Percentiles rank a stretch among this genome's conserved stretches.
phyloP scores from a whole-genome alignment of 1,139 yeast genomes.

The Geotrichum fermentans region DNA sequence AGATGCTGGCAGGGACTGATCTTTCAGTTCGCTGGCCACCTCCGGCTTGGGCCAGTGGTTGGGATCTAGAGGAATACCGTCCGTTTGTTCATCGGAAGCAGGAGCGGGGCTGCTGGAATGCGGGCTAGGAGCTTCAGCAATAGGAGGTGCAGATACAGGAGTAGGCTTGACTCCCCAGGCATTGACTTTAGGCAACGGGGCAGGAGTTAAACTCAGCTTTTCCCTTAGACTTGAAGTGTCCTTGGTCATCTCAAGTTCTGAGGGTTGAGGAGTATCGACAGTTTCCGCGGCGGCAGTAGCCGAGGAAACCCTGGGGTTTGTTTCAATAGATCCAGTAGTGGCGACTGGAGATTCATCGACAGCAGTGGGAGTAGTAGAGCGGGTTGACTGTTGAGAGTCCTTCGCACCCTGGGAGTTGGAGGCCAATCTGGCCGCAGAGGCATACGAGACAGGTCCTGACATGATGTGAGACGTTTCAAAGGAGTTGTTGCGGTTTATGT shows the following conservation, averaged over 20 bases:
- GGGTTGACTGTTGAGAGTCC: slow-evolving; percentile 12
- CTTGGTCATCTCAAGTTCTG: slow-evolving; percentile 18
- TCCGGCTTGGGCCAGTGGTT: background rate
- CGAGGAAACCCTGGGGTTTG: background rate
- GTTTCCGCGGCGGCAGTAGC: background rate
- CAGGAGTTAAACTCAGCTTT: slow-evolving; percentile 38
- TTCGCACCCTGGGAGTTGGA: slow-evolving; percentile 8
- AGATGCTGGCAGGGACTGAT: background rate
- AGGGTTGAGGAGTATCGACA: slow-evolving; percentile 20
- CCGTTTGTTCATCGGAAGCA: slow-evolving; percentile 20
- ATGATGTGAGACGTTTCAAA: no score
- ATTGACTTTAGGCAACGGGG: slow-evolving; percentile 42
- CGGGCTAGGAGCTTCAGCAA: slow-evolving; percentile 17
- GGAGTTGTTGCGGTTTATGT: no score
- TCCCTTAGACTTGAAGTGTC: slow-evolving; percentile 20
- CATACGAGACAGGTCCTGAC: slow-evolving; percentile 34
- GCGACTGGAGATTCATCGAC: slow-evolving; percentile 20
- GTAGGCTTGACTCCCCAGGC: slow-evolving; percentile 36
- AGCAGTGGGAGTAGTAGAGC: slow-evolving; percentile 12
- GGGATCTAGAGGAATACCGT: background rate
- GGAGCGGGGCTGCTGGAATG: slow-evolving; percentile 12
- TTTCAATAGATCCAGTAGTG: slow-evolving; percentile 19
- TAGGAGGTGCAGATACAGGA: slow-evolving; percentile 18
- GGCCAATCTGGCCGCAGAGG: slow-evolving; percentile 31
- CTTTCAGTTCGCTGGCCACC: background rate